Evolutionary conservation across 1,139 yeast species (phyloP).

Genomic region (Nakaseomyces bracarensis): DNA sequence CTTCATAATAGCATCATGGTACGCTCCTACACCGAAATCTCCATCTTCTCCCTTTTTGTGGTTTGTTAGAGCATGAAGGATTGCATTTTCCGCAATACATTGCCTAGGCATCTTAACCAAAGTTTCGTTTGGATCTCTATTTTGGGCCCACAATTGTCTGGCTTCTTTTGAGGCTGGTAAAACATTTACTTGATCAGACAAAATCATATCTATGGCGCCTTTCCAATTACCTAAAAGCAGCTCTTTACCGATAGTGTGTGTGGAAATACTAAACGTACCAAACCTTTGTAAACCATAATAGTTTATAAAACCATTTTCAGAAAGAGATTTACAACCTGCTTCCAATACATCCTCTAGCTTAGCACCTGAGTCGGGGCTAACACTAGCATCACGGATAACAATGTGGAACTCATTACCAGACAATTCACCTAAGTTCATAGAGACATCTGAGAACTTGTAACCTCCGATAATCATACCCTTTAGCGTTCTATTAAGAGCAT

Average conservation of each 20-base stretch:
- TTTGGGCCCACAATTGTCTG: constrained; percentile 71
- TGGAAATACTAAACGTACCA: constrained; percentile 89
- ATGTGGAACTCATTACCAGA: constrained; percentile 82
- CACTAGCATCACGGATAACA: constrained; percentile 63
- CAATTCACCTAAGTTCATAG: constrained; percentile 71
- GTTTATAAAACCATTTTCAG: constrained; percentile 71
- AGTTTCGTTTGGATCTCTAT: constrained; percentile 58
- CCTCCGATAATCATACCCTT: constrained; percentile 72
- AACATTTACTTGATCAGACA: constrained; percentile 78
- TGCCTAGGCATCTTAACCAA: constrained; percentile 73
- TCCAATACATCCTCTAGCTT: constrained; percentile 38
- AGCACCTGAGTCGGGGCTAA: constrained; percentile 22
- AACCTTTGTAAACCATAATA: constrained; percentile 97
- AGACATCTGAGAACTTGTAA: constrained; percentile 55
- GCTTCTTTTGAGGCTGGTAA: constrained; percentile 78
- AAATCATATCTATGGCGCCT: constrained; percentile 64
- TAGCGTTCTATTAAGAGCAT: constrained; percentile 64
- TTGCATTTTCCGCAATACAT: constrained; percentile 75
- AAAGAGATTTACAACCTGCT: constrained; percentile 50
- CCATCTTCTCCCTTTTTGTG: constrained; percentile 40
- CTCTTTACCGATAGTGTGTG: constrained; percentile 74
- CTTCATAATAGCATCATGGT: constrained; percentile 75
- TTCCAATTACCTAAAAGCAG: constrained; percentile 71
- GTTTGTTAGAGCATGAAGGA: constrained; percentile 52
- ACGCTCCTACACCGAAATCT: constrained; percentile 42